Conservation (phyloP, 441 rosid species). For the Brassica balearica region DNA sequence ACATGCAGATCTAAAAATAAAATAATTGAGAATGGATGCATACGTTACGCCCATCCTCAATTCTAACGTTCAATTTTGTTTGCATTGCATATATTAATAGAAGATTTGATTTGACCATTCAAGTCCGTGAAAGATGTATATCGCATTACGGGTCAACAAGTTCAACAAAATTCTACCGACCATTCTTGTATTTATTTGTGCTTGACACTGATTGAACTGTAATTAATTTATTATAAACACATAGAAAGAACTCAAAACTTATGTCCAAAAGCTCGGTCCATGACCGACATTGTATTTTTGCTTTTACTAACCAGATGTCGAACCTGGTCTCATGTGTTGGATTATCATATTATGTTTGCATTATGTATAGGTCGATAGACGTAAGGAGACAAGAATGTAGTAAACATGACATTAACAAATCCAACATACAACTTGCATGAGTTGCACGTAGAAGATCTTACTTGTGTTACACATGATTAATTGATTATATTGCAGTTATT, state of each 20-base stretch:
- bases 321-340: constrained; percentile 16
- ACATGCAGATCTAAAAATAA: constrained; percentile 10
- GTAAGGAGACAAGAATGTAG: neutral
- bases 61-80: constrained; percentile 24
- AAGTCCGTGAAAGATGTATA: constrained; percentile 27
- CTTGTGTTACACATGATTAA: neutral
- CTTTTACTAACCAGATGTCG: constrained; percentile 13
- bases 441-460: neutral
- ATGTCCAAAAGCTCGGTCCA: constrained; percentile 10
- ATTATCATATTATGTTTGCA: constrained; percentile 18
- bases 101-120: constrained; percentile 41
- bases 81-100: constrained; percentile 23
- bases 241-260: constrained; percentile 12
- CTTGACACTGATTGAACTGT: constrained; percentile 25
- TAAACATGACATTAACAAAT: neutral
- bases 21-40: constrained; percentile 33
- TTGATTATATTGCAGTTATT: too few relatives aligned
- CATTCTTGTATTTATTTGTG: constrained; percentile 25
- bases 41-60: constrained; percentile 11
- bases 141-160: constrained; percentile 42
- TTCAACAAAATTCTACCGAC: constrained; percentile 41
- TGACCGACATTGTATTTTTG: constrained; percentile 30
- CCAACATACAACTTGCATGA: neutral
- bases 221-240: neutral
- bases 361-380: neutral